phyloP scores from a whole-genome alignment of 75 land plant genomes.

The Cunninghamia lanceolata region DNA sequence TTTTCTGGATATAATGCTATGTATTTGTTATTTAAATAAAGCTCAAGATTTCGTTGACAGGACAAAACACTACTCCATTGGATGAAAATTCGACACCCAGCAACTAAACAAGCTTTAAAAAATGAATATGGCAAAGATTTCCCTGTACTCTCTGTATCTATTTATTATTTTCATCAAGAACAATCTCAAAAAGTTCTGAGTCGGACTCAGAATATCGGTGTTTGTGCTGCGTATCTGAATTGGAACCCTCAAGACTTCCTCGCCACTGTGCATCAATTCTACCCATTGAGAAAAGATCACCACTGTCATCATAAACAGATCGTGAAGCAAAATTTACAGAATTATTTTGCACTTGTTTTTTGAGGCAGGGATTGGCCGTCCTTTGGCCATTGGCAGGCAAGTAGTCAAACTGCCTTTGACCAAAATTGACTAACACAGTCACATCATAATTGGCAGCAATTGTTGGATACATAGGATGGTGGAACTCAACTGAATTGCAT shows the following conservation, averaged over 20 bases:
- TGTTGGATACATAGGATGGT: slow-evolving; percentile 60
- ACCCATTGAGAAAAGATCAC: slow-evolving; percentile 80
- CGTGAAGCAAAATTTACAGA: not conserved
- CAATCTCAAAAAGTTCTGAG: slow-evolving; percentile 57
- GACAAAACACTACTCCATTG: too few species aligned
- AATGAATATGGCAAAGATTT: too few species aligned
- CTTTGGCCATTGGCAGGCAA: slow-evolving; percentile 55
- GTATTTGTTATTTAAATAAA: too few species aligned
- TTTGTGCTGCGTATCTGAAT: not conserved
- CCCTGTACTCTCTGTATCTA: not conserved
- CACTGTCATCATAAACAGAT: slow-evolving; percentile 43
- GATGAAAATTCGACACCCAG: too few species aligned
- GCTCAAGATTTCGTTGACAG: too few species aligned
- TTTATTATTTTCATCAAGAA: slow-evolving; percentile 21
- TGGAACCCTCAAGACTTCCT: slow-evolving; percentile 1
- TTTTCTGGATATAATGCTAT: too few species aligned
- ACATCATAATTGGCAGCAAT: slow-evolving; percentile 60
- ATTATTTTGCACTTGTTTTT: not conserved
- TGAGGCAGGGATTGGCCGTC: slow-evolving; percentile 49
- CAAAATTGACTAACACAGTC: slow-evolving; percentile 58
- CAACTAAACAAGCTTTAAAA: too few species aligned
- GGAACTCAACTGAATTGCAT: slow-evolving; percentile 48
- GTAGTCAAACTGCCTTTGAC: slow-evolving; percentile 62
- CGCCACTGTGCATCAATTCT: slow-evolving; percentile 44
- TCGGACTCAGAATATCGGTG: slow-evolving; percentile 16